Evolutionary conservation across 148 eudicot genomes (phyloP), one percentile per base, ranked within the genome.

Genomic region (Nyssa sinensis): DNA sequence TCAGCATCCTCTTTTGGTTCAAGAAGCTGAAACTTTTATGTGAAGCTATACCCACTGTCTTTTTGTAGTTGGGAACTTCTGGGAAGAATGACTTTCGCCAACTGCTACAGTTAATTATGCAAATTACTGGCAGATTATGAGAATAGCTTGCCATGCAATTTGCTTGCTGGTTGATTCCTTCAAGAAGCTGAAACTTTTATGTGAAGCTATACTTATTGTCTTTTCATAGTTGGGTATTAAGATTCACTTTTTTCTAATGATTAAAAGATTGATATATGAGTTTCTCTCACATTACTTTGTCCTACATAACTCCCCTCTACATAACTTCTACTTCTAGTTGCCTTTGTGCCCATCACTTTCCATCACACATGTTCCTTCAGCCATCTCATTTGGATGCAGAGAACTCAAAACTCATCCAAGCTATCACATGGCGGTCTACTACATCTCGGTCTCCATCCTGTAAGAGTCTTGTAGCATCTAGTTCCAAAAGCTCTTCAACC

Each of bases 321-420:
- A 44, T 44, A 25, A 5, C 28, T 60, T 7, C 55, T 37, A 60
- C 21, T 29, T 8, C 16, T 70, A 35, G 31, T 69, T 75, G 14
- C 61, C 66, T 68, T 69, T 68, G 30, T 75, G 73, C 29, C 55
- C 7, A 60, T 31, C 27, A 24, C 47, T 41, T 44, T 60, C 41
- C 28, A 10, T 4, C 39, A 21, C 0, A 23, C 68, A 76, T 75
- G 17, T 28, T 25, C 59, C 49, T 39, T 37, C 12, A 24, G 37
- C 39, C 64, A 53, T 74, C 70, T 37, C 16, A 24, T 64, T 51
- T 62, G 19, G 21, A 67, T 86, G 88, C 92, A 95, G 98, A 95
- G 73, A 95, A 88, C 67, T 92, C 97, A 28, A 95, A 95, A 81
- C 86, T 95, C 76, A 89, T 95, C 68, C 98, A 89, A 75, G 89